Percentiles rank a stretch among this genome's conserved stretches.
phyloP scores from a whole-genome alignment of 352 stramenopile genomes.

The Globisporangium emineosum region DNA sequence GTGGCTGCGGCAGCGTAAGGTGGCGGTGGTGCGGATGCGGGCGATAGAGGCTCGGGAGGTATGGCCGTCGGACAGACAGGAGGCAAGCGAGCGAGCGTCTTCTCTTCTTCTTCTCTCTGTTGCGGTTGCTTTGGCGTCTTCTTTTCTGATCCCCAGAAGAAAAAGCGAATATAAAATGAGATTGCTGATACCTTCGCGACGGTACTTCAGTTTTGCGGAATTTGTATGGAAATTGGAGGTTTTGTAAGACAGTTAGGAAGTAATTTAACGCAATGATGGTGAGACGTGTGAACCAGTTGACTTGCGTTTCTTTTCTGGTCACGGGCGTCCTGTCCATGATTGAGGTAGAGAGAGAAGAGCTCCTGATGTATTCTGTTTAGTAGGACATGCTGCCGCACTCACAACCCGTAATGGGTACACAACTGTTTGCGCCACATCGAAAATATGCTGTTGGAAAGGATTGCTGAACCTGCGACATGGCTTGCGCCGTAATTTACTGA shows the following conservation, averaged over 20 bases:
- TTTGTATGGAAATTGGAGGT: not conserved
- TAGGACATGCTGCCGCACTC: not conserved
- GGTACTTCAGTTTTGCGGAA: too few species aligned
- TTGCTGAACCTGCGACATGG: constrained; percentile 12
- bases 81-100: not conserved
- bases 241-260: not conserved
- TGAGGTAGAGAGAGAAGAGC: not conserved
- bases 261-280: not conserved
- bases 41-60: not conserved
- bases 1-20: too few species aligned
- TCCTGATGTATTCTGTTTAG: constrained; percentile 2
- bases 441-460: not conserved
- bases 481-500: not conserved
- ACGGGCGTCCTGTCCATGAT: not conserved
- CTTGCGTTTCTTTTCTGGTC: constrained; percentile 5
- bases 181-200: not conserved
- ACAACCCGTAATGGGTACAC: not conserved
- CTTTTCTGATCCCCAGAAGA: not conserved
- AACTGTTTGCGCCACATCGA: not conserved
- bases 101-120: not conserved
- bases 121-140: not conserved
- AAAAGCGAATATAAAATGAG: not conserved
- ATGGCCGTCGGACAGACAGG: not conserved
- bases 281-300: not conserved
- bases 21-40: not conserved